Base-by-base conservation (phyloP, 2,329 filamentous ascomycete genomes). In the Trichoderma brevicompactum region DNA sequence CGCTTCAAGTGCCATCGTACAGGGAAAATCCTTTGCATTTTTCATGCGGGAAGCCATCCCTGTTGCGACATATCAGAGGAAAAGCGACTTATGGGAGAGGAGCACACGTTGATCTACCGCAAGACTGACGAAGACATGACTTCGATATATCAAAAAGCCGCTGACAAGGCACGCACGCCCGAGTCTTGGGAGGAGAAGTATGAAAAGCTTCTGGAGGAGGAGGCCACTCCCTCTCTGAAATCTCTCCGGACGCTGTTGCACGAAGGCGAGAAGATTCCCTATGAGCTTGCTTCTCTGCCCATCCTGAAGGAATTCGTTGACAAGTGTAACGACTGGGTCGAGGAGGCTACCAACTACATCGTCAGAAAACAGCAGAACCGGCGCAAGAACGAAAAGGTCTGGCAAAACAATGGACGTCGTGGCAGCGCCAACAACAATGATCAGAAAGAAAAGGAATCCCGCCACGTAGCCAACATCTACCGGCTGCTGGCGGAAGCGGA, bases 331-430 rank as follows among this genome's bases (percentile, higher is more conserved):
- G 93, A 96, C 75, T 97, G 96, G 91, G 92, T 97, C 68, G 95
- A 98, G 73, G 94, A 98, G 79, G 95, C 95, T 69, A 95, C 92
- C 73, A 94, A 91, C 75, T 99, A 96, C 81, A 97, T 94, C 73
- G 94, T 95, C 66, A 91, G 95, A 71, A 99, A 99, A 81, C 94
- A 97, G 80, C 94, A 97, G 79, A 96, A 96, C 74, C 91, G 95
- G 68, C 92, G 94, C 68, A 98, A 98, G 79, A 96, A 91, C 77
- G 94, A 97, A 73, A 95, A 92, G 74, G 87, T 86, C 50, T 95
- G 91, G 87, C 91, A 92, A 69, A 89, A 87, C 72, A 86, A 88
- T 64, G 86, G 86, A 71, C 84, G 89, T 58, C 94, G 91, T 77
- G 80, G 82, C 17, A 80, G 71, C 69, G 69, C 79, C 2, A 76